phyloP scores from a whole-genome alignment of 805 yeast genomes.

The Myxozyma melibiosi region DNA sequence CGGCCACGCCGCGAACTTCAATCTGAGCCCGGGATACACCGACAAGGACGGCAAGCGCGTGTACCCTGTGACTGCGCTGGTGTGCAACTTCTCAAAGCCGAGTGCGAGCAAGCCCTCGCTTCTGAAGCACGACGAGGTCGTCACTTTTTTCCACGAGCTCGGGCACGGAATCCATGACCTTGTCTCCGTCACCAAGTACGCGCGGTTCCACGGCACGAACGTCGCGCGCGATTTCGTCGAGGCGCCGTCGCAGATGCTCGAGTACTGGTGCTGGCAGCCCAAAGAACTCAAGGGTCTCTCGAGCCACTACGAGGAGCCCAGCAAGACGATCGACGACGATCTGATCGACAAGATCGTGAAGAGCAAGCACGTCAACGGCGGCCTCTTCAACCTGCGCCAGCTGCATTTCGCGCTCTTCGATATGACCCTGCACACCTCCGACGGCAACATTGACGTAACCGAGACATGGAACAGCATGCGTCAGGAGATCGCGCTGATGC shows the following conservation, averaged over 20 bases:
- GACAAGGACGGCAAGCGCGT: constrained; percentile 52
- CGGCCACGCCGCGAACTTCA: constrained; percentile 87
- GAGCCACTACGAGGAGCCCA: constrained; percentile 61
- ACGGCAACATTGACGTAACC: constrained; percentile 53
- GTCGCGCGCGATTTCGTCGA: constrained; percentile 88
- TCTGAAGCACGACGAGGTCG: constrained; percentile 75
- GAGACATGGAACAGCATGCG: constrained; percentile 67
- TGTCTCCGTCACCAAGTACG: constrained; percentile 64
- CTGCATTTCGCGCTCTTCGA: constrained; percentile 79
- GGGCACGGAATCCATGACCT: constrained; percentile 88
- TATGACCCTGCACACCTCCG: constrained; percentile 60
- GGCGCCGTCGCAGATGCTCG: constrained; percentile 88
- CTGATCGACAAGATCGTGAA: constrained; percentile 60
- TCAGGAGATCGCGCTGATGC: constrained; percentile 59
- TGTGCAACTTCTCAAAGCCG: constrained; percentile 83
- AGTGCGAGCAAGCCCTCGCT: constrained; percentile 69
- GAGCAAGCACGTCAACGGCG: constrained; percentile 77
- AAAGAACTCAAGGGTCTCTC: constrained; percentile 61
- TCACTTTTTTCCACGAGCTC: constrained; percentile 84
- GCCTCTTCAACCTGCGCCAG: constrained; percentile 71
- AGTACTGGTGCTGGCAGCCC: constrained; percentile 83
- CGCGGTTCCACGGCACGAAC: constrained; percentile 73
- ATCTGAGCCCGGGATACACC: constrained; percentile 61
- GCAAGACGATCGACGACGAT: constrained; percentile 58
- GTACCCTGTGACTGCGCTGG: constrained; percentile 74